Conservation (phyloP, 2,329 filamentous ascomycete species). For the Monosporascus sp. region DNA sequence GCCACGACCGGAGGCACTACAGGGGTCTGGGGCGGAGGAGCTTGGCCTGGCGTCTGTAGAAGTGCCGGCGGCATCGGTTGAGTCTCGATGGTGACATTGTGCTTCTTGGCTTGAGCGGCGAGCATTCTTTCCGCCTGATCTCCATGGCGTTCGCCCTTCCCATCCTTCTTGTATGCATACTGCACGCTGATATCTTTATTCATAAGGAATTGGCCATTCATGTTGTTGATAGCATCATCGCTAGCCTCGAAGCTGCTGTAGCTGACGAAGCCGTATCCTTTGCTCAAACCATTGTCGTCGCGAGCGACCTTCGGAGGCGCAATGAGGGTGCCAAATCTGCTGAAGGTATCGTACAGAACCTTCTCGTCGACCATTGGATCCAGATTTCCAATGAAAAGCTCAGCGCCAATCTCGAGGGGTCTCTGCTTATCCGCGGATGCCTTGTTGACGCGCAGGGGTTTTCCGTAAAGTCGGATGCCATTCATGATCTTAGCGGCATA, state of each 20-base stretch:
- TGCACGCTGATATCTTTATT: conserved; percentile 96
- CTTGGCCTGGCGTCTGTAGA: conserved; percentile 38
- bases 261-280: conserved; percentile 94
- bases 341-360: conserved; percentile 89
- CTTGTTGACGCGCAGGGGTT: conserved; percentile 96
- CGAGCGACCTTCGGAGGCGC: conserved; percentile 85
- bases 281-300: conserved; percentile 81
- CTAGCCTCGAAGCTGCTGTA: conserved; percentile 91
- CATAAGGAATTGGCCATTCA: conserved; percentile 95
- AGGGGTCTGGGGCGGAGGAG: conserved; percentile 18
- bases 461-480: conserved; percentile 86
- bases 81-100: conserved; percentile 80
- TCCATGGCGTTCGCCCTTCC: conserved; percentile 92
- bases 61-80: conserved; percentile 73
- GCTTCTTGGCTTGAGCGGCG: conserved; percentile 86
- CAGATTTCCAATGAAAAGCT: conserved; percentile 94
- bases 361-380: conserved; percentile 94
- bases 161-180: conserved; percentile 99
- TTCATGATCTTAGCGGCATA: conserved; percentile 98
- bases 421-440: conserved; percentile 88
- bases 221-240: conserved; percentile 83
- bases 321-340: conserved; percentile 81
- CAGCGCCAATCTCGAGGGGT: conserved; percentile 86
- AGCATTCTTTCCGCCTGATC: conserved; percentile 90
- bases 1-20: conserved; percentile 22